Evolutionary conservation across 441 rosid species (phyloP).

Genomic region (Pelargonium cotyledonis): DNA sequence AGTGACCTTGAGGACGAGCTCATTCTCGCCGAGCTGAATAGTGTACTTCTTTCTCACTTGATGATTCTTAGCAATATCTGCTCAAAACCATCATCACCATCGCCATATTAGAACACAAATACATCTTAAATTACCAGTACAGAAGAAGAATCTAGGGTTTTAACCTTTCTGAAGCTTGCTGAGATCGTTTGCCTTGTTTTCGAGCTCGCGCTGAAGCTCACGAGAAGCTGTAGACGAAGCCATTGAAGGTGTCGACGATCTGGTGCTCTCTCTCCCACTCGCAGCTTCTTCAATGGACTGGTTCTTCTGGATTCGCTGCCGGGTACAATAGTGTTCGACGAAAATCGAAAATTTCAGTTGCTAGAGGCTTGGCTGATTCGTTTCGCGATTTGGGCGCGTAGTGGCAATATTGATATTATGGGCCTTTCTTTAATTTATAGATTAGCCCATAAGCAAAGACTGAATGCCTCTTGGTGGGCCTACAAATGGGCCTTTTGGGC

Average conservation of each 20-base stretch:
- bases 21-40: conserved; percentile 90
- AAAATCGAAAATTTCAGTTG: too few species aligned
- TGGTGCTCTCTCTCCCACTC: too few species aligned
- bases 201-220: conserved; percentile 79
- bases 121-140: not conserved
- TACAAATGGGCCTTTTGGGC: too few species aligned
- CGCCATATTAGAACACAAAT: not conserved
- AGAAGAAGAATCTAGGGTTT: conserved; percentile 1
- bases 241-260: conserved; percentile 27
- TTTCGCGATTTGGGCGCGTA: too few species aligned
- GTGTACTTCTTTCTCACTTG: conserved; percentile 91
- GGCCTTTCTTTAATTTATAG: too few species aligned
- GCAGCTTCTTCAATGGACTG: not conserved
- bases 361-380: too few species aligned
- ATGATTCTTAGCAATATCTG: conserved; percentile 79
- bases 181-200: conserved; percentile 74
- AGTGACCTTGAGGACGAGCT: conserved; percentile 84
- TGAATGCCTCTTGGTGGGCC: too few species aligned
- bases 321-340: too few species aligned
- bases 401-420: too few species aligned
- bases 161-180: conserved; percentile 78
- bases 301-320: too few species aligned
- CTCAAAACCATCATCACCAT: not conserved
- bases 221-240: conserved; percentile 53
- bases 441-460: too few species aligned